Percentiles rank a stretch among this genome's conserved stretches.
These are phyloP conservation scores for Populus trichocarpa DNA, from an alignment of 441 rosid species.

Conservation along the genomic window DNA sequence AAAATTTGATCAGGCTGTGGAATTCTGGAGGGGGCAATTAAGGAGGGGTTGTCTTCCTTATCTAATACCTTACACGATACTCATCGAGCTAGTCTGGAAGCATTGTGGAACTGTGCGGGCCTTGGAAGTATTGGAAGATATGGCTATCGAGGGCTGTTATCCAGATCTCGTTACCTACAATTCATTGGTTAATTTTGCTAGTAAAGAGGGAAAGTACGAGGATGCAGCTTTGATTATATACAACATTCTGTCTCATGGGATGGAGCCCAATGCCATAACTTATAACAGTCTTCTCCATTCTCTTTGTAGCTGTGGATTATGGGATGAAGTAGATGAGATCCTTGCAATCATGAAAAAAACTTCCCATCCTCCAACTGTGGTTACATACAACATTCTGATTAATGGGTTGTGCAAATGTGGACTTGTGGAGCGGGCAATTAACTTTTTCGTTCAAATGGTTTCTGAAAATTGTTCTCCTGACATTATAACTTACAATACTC, in stretches of 20 bases:
- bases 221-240: constrained; percentile 53
- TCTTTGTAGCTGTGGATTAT: constrained; percentile 50
- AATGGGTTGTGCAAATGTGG: constrained; percentile 76
- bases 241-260: constrained; percentile 54
- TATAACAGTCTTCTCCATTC: constrained; percentile 80
- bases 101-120: constrained; percentile 63
- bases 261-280: constrained; percentile 59
- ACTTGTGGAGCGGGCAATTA: constrained; percentile 61
- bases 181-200: constrained; percentile 55
- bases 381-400: constrained; percentile 76
- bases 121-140: constrained; percentile 72
- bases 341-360: constrained; percentile 55
- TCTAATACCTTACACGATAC: constrained; percentile 59
- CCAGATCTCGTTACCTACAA: constrained; percentile 77
- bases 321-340: constrained; percentile 76
- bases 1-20: constrained; percentile 50
- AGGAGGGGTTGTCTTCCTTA: constrained; percentile 71
- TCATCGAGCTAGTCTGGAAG: constrained; percentile 70
- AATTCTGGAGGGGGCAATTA: constrained; percentile 66
- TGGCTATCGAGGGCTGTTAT: constrained; percentile 70
- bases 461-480: constrained; percentile 49
- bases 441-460: constrained; percentile 60
- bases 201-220: constrained; percentile 54
- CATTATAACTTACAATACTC: constrained; percentile 73
- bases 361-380: constrained; percentile 45